Percentiles rank a stretch among this genome's conserved stretches.
Conservation (phyloP, 805 yeast genomes). For the Starmerella ratchasimensis region DNA sequence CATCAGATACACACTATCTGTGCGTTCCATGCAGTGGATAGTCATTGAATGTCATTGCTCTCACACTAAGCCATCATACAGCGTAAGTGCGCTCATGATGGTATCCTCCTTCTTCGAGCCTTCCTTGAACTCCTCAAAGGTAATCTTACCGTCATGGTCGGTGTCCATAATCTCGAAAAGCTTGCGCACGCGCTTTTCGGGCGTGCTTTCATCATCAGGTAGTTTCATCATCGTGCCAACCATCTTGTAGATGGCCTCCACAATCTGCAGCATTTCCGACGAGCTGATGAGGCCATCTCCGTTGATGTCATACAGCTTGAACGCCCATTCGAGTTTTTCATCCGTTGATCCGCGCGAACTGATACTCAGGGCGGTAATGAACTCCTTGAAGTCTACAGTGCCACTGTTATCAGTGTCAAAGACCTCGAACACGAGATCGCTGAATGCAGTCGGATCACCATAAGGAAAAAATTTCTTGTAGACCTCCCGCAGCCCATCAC, state of each 20-base stretch:
- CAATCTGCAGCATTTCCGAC: conserved; percentile 67
- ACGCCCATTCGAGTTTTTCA: conserved; percentile 83
- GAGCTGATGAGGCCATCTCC: conserved; percentile 63
- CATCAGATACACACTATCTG: too few species aligned
- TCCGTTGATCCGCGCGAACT: conserved; percentile 76
- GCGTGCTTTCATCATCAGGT: conserved; percentile 81
- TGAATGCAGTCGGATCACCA: conserved; percentile 90
- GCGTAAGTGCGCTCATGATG: conserved; percentile 57
- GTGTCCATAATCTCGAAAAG: conserved; percentile 64
- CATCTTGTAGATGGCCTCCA: conserved; percentile 81
- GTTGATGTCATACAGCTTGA: conserved; percentile 72
- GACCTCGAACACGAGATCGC: conserved; percentile 74
- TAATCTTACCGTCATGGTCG: conserved; percentile 52
- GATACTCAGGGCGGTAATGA: conserved; percentile 72
- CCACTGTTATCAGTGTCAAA: conserved; percentile 76
- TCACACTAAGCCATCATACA: conserved; percentile 68
- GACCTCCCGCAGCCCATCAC: conserved; percentile 77
- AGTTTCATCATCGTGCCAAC: conserved; percentile 85
- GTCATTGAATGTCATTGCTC: too few species aligned
- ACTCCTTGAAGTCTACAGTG: conserved; percentile 79
- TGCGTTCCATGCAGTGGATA: too few species aligned
- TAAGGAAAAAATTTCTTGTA: conserved; percentile 96
- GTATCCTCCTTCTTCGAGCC: conserved; percentile 69
- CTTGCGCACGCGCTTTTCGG: conserved; percentile 73
- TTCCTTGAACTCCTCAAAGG: conserved; percentile 72